Percentiles rank a stretch among this genome's conserved stretches.
Conservation (phyloP, 768 basidiomycete genomes). For the Tylopilus intermedius region DNA sequence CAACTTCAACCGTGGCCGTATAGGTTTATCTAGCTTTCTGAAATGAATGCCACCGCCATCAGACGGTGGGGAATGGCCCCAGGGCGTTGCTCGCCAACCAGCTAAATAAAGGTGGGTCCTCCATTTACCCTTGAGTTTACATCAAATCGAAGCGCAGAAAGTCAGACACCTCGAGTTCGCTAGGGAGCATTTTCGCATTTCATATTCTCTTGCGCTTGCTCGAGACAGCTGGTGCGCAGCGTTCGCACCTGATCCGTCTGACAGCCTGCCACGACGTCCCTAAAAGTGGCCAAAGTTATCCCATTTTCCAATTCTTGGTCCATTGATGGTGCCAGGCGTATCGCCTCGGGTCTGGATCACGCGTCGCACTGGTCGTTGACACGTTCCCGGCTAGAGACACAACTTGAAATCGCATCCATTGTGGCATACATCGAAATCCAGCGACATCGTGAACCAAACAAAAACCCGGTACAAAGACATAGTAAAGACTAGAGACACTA, state of each 20-base stretch:
- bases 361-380: conserved; percentile 5
- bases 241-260: conserved; percentile 11
- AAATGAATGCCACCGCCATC: too few species aligned
- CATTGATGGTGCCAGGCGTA: conserved; percentile 9
- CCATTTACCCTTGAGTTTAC: conserved; percentile 9
- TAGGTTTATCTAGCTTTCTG: not conserved
- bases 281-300: not conserved
- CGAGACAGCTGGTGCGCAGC: conserved; percentile 11
- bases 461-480: not conserved
- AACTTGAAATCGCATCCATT: not conserved
- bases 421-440: not conserved
- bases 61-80: not conserved
- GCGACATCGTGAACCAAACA: not conserved
- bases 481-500: conserved; percentile 2
- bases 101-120: conserved; percentile 7
- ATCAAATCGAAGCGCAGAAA: conserved; percentile 10
- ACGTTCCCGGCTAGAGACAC: conserved; percentile 14
- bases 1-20: too few species aligned
- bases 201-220: conserved; percentile 12
- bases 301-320: conserved; percentile 11
- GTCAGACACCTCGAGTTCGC: not conserved
- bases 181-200: conserved; percentile 17
- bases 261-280: conserved; percentile 4
- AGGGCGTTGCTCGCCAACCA: not conserved
- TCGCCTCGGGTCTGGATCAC: conserved; percentile 19